A percentile compares a stretch with the other conserved stretches of the same genome.
These are phyloP conservation scores for Knufia fluminis DNA, from an alignment of 2,329 filamentous ascomycete species.

Conservation along the genomic window DNA sequence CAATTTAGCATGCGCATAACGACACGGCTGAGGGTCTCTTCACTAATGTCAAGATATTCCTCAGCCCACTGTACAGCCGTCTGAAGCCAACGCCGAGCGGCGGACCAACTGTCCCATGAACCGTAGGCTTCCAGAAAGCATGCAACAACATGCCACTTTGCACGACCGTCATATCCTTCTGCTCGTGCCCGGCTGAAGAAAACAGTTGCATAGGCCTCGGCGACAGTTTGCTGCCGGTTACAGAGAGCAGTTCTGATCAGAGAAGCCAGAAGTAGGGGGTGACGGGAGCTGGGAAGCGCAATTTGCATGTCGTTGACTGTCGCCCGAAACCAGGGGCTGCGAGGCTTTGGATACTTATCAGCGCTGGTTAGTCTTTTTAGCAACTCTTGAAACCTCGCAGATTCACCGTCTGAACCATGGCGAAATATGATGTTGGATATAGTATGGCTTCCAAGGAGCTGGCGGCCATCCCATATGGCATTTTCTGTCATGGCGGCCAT, in stretches of 20 bases:
- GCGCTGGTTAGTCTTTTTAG: not conserved
- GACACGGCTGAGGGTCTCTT: constrained; percentile 11
- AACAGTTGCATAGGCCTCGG: constrained; percentile 17
- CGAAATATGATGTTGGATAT: constrained; percentile 1
- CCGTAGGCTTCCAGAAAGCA: constrained; percentile 18
- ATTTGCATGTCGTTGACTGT: constrained; percentile 16
- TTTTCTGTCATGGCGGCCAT: constrained; percentile 11
- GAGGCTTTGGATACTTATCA: not conserved
- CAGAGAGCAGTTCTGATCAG: constrained; percentile 16
- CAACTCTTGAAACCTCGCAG: not conserved
- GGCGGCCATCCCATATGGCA: constrained; percentile 5
- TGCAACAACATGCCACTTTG: constrained; percentile 15
- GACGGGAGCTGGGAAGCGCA: constrained; percentile 13
- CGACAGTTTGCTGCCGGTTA: constrained; percentile 17
- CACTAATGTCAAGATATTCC: not conserved
- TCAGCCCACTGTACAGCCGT: constrained; percentile 11
- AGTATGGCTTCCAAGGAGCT: not conserved
- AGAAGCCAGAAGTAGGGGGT: constrained; percentile 13
- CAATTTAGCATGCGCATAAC: constrained; percentile 21
- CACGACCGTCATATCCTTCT: constrained; percentile 9
- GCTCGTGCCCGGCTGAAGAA: not conserved
- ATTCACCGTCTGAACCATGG: constrained; percentile 1
- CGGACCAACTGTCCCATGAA: constrained; percentile 15
- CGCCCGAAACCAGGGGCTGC: constrained; percentile 14
- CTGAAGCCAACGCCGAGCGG: constrained; percentile 18